Conservation (phyloP, 1,284 basidiomycete species). For the Ceratobasidium sp. region DNA sequence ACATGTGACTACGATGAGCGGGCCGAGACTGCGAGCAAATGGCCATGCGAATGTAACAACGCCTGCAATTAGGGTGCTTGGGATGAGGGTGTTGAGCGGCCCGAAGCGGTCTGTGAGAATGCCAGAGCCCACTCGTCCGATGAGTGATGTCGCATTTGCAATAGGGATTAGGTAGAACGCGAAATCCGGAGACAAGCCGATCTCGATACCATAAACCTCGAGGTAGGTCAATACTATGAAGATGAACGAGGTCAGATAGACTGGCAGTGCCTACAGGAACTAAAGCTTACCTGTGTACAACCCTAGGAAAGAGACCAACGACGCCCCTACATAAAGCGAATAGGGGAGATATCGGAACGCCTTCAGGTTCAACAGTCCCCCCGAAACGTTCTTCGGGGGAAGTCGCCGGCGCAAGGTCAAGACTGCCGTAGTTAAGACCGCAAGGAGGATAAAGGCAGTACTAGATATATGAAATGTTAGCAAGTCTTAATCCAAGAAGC, state of each 20-base stretch:
- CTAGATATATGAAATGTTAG: slow-evolving; percentile 15
- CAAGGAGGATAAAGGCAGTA: slow-evolving; percentile 66
- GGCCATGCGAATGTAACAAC: slow-evolving; percentile 73
- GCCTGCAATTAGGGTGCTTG: slow-evolving; percentile 65
- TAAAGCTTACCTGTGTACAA: slow-evolving; percentile 68
- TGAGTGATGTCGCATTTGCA: slow-evolving; percentile 62
- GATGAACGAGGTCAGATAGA: not conserved
- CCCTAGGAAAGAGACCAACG: slow-evolving; percentile 68
- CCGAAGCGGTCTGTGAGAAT: slow-evolving; percentile 63
- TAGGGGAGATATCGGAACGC: slow-evolving; percentile 67
- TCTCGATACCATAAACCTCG: slow-evolving; percentile 60
- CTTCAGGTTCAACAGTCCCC: slow-evolving; percentile 66
- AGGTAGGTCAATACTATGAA: slow-evolving; percentile 66
- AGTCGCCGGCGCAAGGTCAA: slow-evolving; percentile 67
- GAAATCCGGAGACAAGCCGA: slow-evolving; percentile 59
- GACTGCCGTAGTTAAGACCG: slow-evolving; percentile 61
- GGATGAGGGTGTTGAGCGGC: slow-evolving; percentile 69
- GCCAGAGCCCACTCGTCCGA: slow-evolving; percentile 63
- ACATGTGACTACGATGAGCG: slow-evolving; percentile 65
- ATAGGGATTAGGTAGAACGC: slow-evolving; percentile 66
- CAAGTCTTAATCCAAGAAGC: not conserved
- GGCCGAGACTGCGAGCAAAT: slow-evolving; percentile 61
- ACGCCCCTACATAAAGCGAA: slow-evolving; percentile 63
- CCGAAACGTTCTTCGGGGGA: slow-evolving; percentile 64
- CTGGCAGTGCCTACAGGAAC: not conserved